phyloP scores from a whole-genome alignment of 768 basidiomycete genomes.

The Pleurotus citrinopileatus region DNA sequence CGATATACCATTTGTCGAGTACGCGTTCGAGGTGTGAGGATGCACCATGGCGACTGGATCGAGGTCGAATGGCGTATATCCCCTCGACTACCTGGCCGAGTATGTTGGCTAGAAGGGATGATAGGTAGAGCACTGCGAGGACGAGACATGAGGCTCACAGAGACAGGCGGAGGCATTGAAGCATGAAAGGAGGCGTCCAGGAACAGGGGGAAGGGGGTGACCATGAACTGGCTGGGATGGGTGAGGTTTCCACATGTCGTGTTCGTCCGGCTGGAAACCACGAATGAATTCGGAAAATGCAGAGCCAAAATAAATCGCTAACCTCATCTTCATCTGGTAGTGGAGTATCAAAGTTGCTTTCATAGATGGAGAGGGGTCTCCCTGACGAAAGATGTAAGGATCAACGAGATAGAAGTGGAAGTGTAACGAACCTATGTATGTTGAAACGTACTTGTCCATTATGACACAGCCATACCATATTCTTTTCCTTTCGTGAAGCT shows the following conservation, averaged over 20 bases:
- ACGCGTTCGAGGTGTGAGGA: conserved; percentile 53
- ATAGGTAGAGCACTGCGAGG: not conserved
- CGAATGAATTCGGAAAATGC: not conserved
- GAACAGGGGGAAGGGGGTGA: conserved; percentile 20
- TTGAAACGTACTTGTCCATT: conserved; percentile 77
- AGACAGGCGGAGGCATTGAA: conserved; percentile 73
- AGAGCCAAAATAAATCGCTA: conserved; percentile 13
- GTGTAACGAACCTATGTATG: conserved; percentile 60
- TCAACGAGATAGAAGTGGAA: conserved; percentile 7
- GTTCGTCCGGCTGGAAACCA: conserved; percentile 54
- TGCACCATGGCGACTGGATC: conserved; percentile 55
- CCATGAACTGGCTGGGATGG: conserved; percentile 20
- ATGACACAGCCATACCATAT: conserved; percentile 80
- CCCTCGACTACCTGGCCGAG: conserved; percentile 66
- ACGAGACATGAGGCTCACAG: conserved; percentile 42
- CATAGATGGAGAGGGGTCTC: conserved; percentile 71
- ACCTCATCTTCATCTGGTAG: conserved; percentile 64
- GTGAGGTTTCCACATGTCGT: conserved; percentile 46
- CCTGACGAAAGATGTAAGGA: conserved; percentile 30
- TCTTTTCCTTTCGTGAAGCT: conserved; percentile 67
- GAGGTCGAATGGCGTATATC: conserved; percentile 65
- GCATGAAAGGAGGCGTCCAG: conserved; percentile 62
- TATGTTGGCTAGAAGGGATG: conserved; percentile 51
- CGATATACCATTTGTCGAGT: conserved; percentile 74
- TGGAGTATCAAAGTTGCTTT: conserved; percentile 73